Conservation (phyloP, 78 protist genomes). For the Tieghemostelium lacteum region DNA sequence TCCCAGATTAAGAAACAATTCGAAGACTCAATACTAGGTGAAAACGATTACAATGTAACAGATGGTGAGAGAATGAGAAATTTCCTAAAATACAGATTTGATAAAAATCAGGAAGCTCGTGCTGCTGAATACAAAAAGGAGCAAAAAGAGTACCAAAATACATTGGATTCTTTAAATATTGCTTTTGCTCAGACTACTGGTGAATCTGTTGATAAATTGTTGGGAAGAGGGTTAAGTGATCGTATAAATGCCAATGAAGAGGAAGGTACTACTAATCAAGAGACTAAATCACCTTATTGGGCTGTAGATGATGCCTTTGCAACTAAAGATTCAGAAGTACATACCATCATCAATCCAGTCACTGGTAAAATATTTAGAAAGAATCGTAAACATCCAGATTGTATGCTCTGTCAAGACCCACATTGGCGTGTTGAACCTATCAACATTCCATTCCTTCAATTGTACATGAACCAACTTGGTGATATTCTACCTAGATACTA, state of each 20-base stretch:
- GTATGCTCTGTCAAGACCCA: slow-evolving; percentile 52
- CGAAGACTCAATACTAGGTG: background rate
- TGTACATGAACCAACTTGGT: slow-evolving; percentile 28
- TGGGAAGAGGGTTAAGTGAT: background rate
- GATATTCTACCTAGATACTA: slow-evolving; percentile 56
- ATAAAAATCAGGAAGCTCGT: background rate
- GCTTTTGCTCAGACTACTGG: too few species aligned
- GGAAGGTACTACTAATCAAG: background rate
- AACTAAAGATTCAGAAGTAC: slow-evolving; percentile 20
- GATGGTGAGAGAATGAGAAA: slow-evolving; percentile 8
- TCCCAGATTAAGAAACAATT: background rate
- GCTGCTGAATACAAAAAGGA: background rate
- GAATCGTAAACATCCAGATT: slow-evolving; percentile 50
- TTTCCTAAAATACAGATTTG: slow-evolving; percentile 5
- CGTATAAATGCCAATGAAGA: background rate
- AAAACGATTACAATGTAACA: background rate
- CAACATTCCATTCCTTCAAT: slow-evolving; percentile 27
- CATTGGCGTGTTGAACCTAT: slow-evolving; percentile 62
- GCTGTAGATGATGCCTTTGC: background rate
- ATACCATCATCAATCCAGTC: background rate
- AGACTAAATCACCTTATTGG: background rate
- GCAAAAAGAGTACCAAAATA: background rate
- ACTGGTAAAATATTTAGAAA: slow-evolving; percentile 48
- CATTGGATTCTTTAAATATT: background rate
- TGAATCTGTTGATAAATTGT: background rate